phyloP scores from a whole-genome alignment of 1,284 basidiomycete species.

The Athelia sp. region DNA sequence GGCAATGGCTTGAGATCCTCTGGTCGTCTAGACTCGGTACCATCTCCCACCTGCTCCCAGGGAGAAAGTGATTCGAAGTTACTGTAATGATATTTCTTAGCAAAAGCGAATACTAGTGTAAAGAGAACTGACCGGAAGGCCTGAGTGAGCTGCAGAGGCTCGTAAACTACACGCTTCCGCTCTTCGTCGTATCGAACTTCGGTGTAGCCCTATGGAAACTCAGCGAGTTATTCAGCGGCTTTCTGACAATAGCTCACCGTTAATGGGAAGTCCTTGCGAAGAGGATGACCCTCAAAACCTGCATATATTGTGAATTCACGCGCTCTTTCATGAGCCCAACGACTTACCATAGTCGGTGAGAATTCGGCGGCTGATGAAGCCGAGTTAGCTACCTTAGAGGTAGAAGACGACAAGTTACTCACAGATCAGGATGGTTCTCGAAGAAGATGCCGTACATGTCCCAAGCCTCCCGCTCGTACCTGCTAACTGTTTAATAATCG shows the following conservation, averaged over 20 bases:
- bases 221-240: background rate
- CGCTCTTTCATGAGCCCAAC: constrained; percentile 4
- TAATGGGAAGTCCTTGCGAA: constrained; percentile 97
- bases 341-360: constrained; percentile 92
- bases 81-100: constrained; percentile 31
- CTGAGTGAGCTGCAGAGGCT: constrained; percentile 96
- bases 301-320: constrained; percentile 9
- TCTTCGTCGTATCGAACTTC: constrained; percentile 99
- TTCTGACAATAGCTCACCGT: constrained; percentile 48
- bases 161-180: constrained; percentile 96
- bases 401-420: constrained; percentile 24
- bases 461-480: constrained; percentile 98
- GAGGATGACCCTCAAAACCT: constrained; percentile 97
- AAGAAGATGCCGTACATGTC: constrained; percentile 99
- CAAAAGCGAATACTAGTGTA: constrained; percentile 4
- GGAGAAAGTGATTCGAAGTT: constrained; percentile 95
- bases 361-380: constrained; percentile 74
- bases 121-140: constrained; percentile 77
- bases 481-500: constrained; percentile 22
- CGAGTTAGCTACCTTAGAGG: constrained; percentile 6
- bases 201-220: constrained; percentile 73
- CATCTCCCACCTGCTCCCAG: constrained; percentile 96
- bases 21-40: constrained; percentile 66
- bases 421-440: constrained; percentile 94
- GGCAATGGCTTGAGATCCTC: constrained; percentile 69